phyloP scores from a whole-genome alignment of 169 alveolate genomes.

The Neospora caninum region DNA sequence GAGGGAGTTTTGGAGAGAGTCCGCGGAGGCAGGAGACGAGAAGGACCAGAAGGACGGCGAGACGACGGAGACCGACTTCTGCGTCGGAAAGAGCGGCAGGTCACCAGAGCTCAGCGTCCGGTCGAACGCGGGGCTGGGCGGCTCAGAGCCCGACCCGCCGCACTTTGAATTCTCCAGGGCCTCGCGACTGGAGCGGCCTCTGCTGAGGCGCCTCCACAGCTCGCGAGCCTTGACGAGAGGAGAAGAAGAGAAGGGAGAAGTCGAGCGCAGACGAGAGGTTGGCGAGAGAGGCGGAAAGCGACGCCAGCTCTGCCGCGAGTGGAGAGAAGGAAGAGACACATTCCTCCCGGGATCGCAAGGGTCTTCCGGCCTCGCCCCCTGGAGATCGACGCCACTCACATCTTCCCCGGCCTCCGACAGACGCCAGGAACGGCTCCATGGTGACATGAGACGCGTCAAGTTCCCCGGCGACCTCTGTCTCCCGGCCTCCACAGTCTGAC shows the following conservation, averaged over 20 bases:
- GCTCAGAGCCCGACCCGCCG: too few species aligned
- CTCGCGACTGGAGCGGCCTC: neutral
- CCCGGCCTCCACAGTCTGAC: neutral
- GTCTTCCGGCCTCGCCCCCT: neutral
- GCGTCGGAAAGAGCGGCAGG: too few species aligned
- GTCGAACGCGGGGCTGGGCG: too few species aligned
- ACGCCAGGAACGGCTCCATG: neutral
- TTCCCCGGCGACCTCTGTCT: neutral
- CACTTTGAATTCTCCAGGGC: too few species aligned
- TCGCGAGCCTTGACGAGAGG: neutral
- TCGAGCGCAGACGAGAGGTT: neutral
- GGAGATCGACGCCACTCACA: neutral
- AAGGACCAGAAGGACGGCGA: neutral
- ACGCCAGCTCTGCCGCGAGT: neutral
- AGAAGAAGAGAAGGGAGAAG: neutral
- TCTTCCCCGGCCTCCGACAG: neutral
- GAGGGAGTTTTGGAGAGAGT: neutral
- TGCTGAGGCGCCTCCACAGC: neutral
- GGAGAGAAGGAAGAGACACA: neutral
- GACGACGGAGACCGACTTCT: neutral
- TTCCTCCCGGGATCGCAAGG: neutral
- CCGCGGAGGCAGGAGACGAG: neutral
- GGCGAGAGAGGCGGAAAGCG: neutral
- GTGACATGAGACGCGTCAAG: neutral
- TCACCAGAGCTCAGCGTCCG: too few species aligned